Base-by-base conservation (phyloP, 768 basidiomycete species). In the Harrya chromipes region DNA sequence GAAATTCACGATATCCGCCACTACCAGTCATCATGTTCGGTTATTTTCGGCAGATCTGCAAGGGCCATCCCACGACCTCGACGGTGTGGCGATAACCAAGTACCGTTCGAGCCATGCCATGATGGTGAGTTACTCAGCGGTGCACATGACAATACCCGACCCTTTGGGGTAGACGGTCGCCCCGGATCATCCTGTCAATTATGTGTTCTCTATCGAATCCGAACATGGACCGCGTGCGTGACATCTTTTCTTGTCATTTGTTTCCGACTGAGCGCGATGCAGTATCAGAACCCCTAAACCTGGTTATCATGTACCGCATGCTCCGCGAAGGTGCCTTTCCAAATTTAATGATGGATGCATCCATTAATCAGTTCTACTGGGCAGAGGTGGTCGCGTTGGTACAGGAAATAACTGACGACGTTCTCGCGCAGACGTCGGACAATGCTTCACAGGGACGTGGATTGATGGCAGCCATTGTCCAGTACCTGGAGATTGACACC, bases 1-100 rank as follows among this genome's bases (percentile, higher is more conserved):
- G 4, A 88, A 87, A 63, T 98, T 95, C 63, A 92, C 90, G 0
- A 79, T 97, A 42, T 91, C 92, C 3, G 82, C 90, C 0, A 85
- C 87, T 39, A 84, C 82, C 19, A 77, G 82, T 52, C 86, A 92
- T 56, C 79, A 84, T 56, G 77, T 97, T n/a, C 85, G 90, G 33
- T 79, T 95, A 44, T 74, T 74, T 20, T 79, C 79, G 8, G 84
- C 82, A 0, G 71, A 71, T 14, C 69, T 93, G 19, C 75, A 78
- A 52, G 65, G 70, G 6, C 75, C 76, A 26, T 60, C 70, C 11
- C 70, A 63, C 21, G 75, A 68, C 31, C 62, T 74, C 12, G 73
- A 80, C 4, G 75, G 75, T 7, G 68, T 88, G 29, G 76, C 71
- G 42, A 80, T 89, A 29, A 61, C 70, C 2, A 72, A 77, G 31